Percentiles rank a stretch among this genome's conserved stretches.
Evolutionary conservation across 2,329 filamentous ascomycete genomes (phyloP).

Genomic region (Colletotrichum echinochloae): DNA sequence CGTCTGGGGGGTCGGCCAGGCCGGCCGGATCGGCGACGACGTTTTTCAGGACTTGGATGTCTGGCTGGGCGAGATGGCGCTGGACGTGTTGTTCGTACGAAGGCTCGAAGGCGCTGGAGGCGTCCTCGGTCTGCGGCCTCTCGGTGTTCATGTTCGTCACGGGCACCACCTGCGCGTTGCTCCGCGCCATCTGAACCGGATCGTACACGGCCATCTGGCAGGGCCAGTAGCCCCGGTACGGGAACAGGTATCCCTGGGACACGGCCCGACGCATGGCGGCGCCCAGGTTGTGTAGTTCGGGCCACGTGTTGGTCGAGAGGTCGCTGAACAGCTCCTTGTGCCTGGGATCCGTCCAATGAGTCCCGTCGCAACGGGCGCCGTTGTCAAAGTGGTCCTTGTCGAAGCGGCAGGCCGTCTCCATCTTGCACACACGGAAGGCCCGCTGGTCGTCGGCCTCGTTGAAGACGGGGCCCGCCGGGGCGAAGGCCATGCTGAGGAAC

Average conservation of each 20-base stretch:
- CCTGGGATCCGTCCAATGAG: constrained; percentile 4
- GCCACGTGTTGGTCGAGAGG: not conserved
- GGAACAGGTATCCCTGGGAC: constrained; percentile 13
- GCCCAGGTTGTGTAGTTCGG: constrained; percentile 29
- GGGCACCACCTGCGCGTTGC: not conserved
- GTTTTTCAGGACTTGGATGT: not conserved
- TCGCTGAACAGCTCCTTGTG: not conserved
- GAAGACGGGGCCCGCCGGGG: not conserved
- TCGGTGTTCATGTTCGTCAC: not conserved
- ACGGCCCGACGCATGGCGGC: constrained; percentile 26
- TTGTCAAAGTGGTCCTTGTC: constrained; percentile 30
- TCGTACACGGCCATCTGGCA: not conserved
- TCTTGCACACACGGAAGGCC: constrained; percentile 11
- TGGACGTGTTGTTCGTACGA: not conserved
- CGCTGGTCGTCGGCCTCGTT: not conserved
- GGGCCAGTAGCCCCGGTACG: constrained; percentile 4
- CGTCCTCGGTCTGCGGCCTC: not conserved
- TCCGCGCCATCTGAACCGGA: not conserved
- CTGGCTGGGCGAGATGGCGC: not conserved
- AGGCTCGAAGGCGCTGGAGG: not conserved
- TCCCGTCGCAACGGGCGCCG: constrained; percentile 4
- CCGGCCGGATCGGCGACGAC: too few species aligned
- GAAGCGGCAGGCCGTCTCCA: constrained; percentile 37
- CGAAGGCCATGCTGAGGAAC: constrained; percentile 11
- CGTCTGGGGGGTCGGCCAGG: not conserved